Percentiles rank a stretch among this genome's conserved stretches.
phyloP scores from a whole-genome alignment of 192 early-diverging fungal genomes.

The Chytriomyces sp. region DNA sequence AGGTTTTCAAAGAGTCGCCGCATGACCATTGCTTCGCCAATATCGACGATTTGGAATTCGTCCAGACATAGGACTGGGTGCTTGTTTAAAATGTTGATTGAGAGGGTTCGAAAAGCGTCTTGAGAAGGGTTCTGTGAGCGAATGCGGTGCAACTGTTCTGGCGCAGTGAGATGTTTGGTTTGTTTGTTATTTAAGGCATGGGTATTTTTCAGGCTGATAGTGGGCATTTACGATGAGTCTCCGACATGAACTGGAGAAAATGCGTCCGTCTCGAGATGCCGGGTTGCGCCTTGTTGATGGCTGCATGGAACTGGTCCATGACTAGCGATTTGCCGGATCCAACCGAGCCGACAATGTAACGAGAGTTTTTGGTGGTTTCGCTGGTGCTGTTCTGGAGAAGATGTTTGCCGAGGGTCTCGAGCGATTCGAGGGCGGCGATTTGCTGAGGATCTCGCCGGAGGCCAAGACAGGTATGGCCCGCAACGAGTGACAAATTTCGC shows the following conservation, averaged over 20 bases:
- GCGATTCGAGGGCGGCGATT: conserved; percentile 1
- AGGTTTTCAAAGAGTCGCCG: conserved; percentile 19
- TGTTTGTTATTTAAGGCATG: not conserved
- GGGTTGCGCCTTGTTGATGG: not conserved
- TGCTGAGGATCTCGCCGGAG: conserved; percentile 15
- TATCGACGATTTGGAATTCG: conserved; percentile 30
- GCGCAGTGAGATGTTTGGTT: not conserved
- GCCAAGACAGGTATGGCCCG: not conserved
- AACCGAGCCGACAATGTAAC: conserved; percentile 17
- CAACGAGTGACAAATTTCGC: not conserved
- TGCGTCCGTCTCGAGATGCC: not conserved
- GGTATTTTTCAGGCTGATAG: not conserved
- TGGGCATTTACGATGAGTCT: not conserved
- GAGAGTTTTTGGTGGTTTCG: not conserved
- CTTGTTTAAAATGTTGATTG: not conserved
- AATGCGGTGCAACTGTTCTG: conserved; percentile 5
- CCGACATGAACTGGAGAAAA: conserved; percentile 23
- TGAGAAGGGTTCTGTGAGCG: not conserved
- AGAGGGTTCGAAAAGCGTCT: conserved; percentile 11
- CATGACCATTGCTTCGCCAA: conserved; percentile 29
- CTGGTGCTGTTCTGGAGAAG: too few species aligned
- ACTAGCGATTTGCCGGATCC: conserved; percentile 21
- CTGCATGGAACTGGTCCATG: conserved; percentile 19
- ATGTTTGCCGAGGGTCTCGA: not conserved
- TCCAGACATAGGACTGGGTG: conserved; percentile 27